These are phyloP conservation scores for Phytophthora aleatoria DNA, from an alignment of 352 stramenopile genomes.

Conservation along the genomic window DNA sequence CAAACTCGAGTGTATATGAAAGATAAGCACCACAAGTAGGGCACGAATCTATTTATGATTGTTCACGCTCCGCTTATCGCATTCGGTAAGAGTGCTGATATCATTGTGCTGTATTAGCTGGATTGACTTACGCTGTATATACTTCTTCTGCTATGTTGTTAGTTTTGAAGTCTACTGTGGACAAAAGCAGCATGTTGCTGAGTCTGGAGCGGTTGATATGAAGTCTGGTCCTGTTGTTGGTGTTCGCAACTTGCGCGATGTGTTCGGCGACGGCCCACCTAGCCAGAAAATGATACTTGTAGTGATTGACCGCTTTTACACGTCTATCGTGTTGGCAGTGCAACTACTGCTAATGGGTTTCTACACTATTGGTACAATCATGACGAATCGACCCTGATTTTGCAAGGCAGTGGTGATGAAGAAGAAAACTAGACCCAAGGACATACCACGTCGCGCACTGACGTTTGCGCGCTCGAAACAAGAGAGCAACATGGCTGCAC, in stretches of 20 bases:
- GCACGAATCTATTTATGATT: not conserved
- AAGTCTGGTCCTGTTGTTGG: slow-evolving; percentile 18
- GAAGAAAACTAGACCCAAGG: slow-evolving; percentile 11
- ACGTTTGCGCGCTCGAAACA: slow-evolving; percentile 8
- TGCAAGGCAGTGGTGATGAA: slow-evolving; percentile 6
- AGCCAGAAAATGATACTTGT: too few relatives aligned
- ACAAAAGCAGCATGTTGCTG: slow-evolving; percentile 3
- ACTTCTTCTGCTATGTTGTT: too few relatives aligned
- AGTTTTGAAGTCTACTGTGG: not conserved
- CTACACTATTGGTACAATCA: slow-evolving; percentile 6
- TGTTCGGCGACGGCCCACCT: too few relatives aligned
- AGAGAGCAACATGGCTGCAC: slow-evolving; percentile 4
- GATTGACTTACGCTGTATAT: too few relatives aligned
- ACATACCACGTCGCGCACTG: slow-evolving; percentile 1
- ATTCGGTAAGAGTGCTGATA: not conserved
- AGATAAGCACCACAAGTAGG: not conserved
- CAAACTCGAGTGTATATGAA: not conserved
- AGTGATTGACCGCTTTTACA: not conserved
- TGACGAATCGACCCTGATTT: slow-evolving; percentile 13
- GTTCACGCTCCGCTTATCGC: not conserved
- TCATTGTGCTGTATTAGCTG: not conserved
- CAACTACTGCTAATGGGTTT: not conserved
- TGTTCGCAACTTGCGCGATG: slow-evolving; percentile 7
- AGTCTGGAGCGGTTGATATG: slow-evolving; percentile 7
- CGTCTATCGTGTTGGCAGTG: slow-evolving; percentile 5